Evolutionary conservation across 1,284 basidiomycete genomes (phyloP).

Genomic region (Ganoderma boninense): DNA sequence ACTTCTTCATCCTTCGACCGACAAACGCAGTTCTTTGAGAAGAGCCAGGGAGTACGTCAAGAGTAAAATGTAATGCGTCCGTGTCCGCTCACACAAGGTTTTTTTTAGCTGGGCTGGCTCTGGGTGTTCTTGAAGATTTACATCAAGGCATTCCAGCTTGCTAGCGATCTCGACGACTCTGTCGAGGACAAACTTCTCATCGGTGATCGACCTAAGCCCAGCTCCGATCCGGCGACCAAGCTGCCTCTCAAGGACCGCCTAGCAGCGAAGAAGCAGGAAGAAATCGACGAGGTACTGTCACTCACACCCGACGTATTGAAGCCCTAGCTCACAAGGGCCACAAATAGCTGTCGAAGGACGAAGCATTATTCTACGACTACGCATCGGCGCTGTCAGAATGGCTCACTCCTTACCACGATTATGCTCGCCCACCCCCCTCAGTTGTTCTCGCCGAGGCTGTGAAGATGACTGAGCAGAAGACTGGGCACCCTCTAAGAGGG

Average conservation of each 20-base stretch:
- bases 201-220: conserved; percentile 78
- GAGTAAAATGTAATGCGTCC: neutral
- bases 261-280: conserved; percentile 55
- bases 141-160: conserved; percentile 76
- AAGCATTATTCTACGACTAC: conserved; percentile 64
- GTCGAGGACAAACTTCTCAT: conserved; percentile 82
- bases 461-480: conserved; percentile 73
- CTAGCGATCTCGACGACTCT: conserved; percentile 77
- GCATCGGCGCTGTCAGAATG: conserved; percentile 69
- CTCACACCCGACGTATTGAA: no score
- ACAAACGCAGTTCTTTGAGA: conserved; percentile 73
- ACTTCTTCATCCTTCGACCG: conserved; percentile 59
- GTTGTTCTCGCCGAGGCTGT: conserved; percentile 77
- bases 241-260: conserved; percentile 67
- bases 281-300: conserved; percentile 59
- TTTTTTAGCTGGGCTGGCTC: conserved; percentile 70
- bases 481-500: conserved; percentile 70
- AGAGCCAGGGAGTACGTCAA: conserved; percentile 63
- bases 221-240: conserved; percentile 56
- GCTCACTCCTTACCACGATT: conserved; percentile 78
- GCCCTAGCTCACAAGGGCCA: neutral
- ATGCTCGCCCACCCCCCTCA: conserved; percentile 71
- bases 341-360: conserved; percentile 70
- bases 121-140: conserved; percentile 76
- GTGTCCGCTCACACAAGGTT: neutral